Conservation (phyloP, 768 basidiomycete genomes). For the Sarcodon aspratus region DNA sequence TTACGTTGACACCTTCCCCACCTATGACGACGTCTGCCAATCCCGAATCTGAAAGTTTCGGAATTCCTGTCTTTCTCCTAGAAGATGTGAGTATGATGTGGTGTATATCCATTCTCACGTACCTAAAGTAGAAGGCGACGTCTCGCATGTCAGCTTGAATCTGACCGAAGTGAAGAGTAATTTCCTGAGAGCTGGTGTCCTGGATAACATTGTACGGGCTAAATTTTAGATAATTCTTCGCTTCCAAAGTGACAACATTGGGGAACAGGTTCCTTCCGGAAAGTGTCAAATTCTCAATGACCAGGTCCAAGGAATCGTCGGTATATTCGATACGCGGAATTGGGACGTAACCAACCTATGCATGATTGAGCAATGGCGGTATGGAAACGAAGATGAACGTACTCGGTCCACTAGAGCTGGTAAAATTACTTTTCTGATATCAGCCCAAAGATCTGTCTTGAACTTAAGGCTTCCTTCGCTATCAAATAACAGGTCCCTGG, state of each 20-base stretch:
- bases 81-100: too few relatives aligned
- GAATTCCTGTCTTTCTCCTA: conserved; percentile 69
- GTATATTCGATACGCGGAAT: conserved; percentile 94
- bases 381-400: conserved; percentile 8
- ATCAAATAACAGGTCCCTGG: conserved; percentile 75
- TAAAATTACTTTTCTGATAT: conserved; percentile 73
- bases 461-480: conserved; percentile 76
- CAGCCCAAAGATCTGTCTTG: conserved; percentile 84
- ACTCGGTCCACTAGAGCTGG: conserved; percentile 72
- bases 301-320: conserved; percentile 76
- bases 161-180: conserved; percentile 68
- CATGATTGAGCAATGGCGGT: background rate
- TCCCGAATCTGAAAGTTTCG: conserved; percentile 73
- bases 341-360: conserved; percentile 65
- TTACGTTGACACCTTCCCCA: conserved; percentile 67
- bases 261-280: conserved; percentile 87
- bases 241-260: conserved; percentile 60
- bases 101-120: too few relatives aligned
- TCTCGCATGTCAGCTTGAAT: conserved; percentile 93
- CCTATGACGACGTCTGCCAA: conserved; percentile 80
- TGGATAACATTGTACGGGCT: conserved; percentile 53
- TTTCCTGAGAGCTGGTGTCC: conserved; percentile 59
- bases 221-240: conserved; percentile 77
- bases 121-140: conserved; percentile 76
- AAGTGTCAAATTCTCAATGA: conserved; percentile 87